phyloP scores from a whole-genome alignment of 306 rosid genomes.

The Trifolium pratense region DNA sequence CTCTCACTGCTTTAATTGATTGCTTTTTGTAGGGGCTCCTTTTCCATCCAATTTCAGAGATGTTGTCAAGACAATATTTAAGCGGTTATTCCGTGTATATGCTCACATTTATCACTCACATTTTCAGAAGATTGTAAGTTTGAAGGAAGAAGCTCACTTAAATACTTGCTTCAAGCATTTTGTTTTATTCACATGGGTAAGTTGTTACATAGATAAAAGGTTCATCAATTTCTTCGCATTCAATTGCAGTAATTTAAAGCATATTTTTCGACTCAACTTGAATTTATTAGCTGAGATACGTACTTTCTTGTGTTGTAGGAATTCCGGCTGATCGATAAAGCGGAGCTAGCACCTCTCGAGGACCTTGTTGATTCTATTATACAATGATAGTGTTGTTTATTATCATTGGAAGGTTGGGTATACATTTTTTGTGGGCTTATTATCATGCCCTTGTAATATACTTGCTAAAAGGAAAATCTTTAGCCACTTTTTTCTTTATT shows the following conservation, averaged over 20 bases:
- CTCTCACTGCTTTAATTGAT: neutral
- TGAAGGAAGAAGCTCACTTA: slow-evolving; percentile 94
- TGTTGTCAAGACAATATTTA: slow-evolving; percentile 82
- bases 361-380: slow-evolving; percentile 83
- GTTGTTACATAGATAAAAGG: slow-evolving; percentile 21
- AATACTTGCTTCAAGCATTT: slow-evolving; percentile 96
- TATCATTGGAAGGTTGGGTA: slow-evolving; percentile 32
- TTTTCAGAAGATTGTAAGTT: slow-evolving; percentile 78
- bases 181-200: slow-evolving; percentile 84
- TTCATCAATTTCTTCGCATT: neutral
- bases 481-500: slow-evolving; percentile 28
- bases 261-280: neutral
- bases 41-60: slow-evolving; percentile 77
- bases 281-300: slow-evolving; percentile 23
- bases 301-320: slow-evolving; percentile 60
- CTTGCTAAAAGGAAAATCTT: slow-evolving; percentile 37
- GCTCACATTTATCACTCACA: slow-evolving; percentile 90
- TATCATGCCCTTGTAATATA: slow-evolving; percentile 42
- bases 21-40: slow-evolving; percentile 62
- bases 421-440: slow-evolving; percentile 43
- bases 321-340: slow-evolving; percentile 72
- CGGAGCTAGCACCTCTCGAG: slow-evolving; percentile 78
- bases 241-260: slow-evolving; percentile 7
- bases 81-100: slow-evolving; percentile 85
- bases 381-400: slow-evolving; percentile 41